These are phyloP conservation scores for Suhomyces ambrosiae DNA, from an alignment of 1,139 yeast species.

Conservation along the genomic window DNA sequence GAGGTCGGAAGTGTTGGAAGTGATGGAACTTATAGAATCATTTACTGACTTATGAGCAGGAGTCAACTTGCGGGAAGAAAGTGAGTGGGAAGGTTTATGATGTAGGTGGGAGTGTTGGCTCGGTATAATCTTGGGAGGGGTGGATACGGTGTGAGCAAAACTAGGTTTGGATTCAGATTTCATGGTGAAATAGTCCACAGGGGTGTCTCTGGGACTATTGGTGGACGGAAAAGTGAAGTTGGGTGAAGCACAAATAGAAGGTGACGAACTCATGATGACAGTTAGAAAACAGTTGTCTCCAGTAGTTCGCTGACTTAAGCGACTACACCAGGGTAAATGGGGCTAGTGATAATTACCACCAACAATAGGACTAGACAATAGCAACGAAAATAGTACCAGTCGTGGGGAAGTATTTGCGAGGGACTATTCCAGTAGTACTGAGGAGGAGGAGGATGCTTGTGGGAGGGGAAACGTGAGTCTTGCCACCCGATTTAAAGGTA, in stretches of 20 bases:
- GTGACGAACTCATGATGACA: slow-evolving; percentile 16
- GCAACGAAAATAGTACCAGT: background rate
- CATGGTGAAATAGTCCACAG: slow-evolving; percentile 23
- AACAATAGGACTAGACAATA: slow-evolving; percentile 3
- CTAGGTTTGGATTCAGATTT: slow-evolving; percentile 10
- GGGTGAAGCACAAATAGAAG: slow-evolving; percentile 20
- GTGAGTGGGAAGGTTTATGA: slow-evolving; percentile 4
- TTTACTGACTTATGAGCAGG: slow-evolving; percentile 12
- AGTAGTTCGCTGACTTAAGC: too few relatives aligned
- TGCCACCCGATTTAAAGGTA: too few relatives aligned
- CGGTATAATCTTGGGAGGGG: slow-evolving; percentile 3
- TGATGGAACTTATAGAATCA: slow-evolving; percentile 22
- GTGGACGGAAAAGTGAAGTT: slow-evolving; percentile 19
- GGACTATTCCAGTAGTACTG: background rate
- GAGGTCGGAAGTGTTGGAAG: slow-evolving; percentile 22
- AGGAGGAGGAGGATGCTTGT: too few relatives aligned
- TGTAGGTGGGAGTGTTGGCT: slow-evolving; percentile 1
- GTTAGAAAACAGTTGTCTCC: too few relatives aligned
- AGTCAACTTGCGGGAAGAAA: background rate
- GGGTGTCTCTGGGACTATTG: slow-evolving; percentile 12
- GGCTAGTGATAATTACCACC: background rate
- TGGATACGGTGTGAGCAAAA: slow-evolving; percentile 2
- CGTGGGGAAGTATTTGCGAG: background rate
- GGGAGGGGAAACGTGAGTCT: too few relatives aligned
- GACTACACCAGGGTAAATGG: background rate